Conservation (phyloP, 176 grass and related monocot genomes). For the Carex cristatella region DNA sequence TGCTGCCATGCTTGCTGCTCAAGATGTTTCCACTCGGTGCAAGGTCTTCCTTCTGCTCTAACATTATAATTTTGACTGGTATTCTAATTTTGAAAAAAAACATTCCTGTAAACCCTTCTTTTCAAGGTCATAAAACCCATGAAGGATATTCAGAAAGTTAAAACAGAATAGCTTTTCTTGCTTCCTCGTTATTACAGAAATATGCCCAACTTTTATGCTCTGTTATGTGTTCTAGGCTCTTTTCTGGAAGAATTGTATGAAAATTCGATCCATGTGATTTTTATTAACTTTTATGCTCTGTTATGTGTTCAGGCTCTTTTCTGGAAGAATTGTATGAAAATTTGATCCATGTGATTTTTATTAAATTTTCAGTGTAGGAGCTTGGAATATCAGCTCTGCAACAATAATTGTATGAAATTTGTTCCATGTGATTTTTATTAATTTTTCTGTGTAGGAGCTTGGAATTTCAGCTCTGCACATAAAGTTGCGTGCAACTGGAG, state of each 20-base stretch:
- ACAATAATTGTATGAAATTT: background rate
- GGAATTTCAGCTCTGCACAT: constrained; percentile 80
- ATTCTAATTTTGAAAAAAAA: background rate
- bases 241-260: background rate
- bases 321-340: no score
- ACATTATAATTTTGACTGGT: background rate
- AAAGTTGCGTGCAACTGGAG: constrained; percentile 74
- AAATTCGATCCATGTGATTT: background rate
- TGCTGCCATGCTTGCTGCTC: constrained; percentile 92
- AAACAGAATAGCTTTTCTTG: background rate
- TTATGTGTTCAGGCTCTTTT: background rate
- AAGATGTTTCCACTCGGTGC: constrained; percentile 72
- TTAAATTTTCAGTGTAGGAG: no score
- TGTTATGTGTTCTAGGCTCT: background rate
- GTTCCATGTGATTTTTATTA: background rate
- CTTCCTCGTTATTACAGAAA: background rate
- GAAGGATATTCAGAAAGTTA: background rate
- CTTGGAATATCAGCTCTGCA: no score
- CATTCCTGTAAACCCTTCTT: background rate
- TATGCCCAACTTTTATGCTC: background rate
- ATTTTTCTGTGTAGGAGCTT: constrained; percentile 48
- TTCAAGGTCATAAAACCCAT: background rate
- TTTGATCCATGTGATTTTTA: no score
- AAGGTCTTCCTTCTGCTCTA: constrained; percentile 30
- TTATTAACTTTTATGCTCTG: background rate